phyloP scores from a whole-genome alignment of 2,329 filamentous ascomycete species.

The Fusarium sp. region DNA sequence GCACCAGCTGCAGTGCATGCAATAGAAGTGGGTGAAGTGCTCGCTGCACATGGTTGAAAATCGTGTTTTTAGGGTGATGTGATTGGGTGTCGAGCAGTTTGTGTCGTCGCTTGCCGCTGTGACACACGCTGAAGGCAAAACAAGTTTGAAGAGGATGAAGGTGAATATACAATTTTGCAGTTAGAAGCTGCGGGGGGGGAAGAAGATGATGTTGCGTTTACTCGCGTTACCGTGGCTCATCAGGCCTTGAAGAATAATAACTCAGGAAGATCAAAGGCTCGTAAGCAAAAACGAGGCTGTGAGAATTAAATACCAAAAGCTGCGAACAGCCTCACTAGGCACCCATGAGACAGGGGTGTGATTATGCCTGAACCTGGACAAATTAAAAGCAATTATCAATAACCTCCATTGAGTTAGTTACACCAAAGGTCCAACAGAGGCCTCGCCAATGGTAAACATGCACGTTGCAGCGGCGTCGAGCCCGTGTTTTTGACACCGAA shows the following conservation, averaged over 20 bases:
- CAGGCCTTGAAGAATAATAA: background rate
- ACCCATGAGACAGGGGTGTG: slow-evolving; percentile 13
- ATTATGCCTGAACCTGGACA: slow-evolving; percentile 6
- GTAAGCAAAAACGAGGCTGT: slow-evolving; percentile 1
- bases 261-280: background rate
- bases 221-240: background rate
- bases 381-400: slow-evolving; percentile 5
- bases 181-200: background rate
- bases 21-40: slow-evolving; percentile 23
- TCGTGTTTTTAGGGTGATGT: background rate
- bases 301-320: background rate
- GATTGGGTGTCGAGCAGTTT: background rate
- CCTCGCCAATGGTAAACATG: slow-evolving; percentile 11
- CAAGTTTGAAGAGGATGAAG: background rate
- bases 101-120: background rate
- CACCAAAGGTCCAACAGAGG: slow-evolving; percentile 19
- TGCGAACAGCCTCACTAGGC: slow-evolving; percentile 13
- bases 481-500: background rate
- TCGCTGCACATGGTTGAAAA: slow-evolving; percentile 21
- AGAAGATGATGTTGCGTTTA: background rate
- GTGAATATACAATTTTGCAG: background rate
- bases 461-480: background rate
- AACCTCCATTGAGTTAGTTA: background rate
- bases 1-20: slow-evolving; percentile 14
- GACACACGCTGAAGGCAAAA: background rate